Conservation (phyloP, 2,329 filamentous ascomycete genomes). For the Beauveria sp. region DNA sequence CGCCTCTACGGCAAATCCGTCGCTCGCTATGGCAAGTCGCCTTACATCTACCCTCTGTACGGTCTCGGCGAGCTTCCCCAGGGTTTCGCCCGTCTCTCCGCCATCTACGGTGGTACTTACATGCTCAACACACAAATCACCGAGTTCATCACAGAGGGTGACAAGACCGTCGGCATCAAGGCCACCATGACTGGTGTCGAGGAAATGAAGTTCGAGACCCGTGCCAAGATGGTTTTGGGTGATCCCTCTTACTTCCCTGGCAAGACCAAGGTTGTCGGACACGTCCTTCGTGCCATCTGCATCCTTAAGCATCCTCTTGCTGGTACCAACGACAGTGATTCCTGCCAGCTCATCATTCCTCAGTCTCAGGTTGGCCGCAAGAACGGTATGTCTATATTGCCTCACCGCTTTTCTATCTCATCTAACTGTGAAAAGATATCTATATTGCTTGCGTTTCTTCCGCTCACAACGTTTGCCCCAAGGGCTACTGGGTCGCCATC, state of each 20-base stretch:
- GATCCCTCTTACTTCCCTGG: slow-evolving; percentile 94
- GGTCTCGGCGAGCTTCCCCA: slow-evolving; percentile 95
- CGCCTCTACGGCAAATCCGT: slow-evolving; percentile 96
- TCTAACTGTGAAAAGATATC: slow-evolving; percentile 55
- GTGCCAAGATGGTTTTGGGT: slow-evolving; percentile 90
- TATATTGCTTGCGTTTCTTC: slow-evolving; percentile 95
- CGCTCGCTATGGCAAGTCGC: slow-evolving; percentile 94
- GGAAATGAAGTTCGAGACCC: slow-evolving; percentile 93
- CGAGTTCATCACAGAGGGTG: slow-evolving; percentile 76
- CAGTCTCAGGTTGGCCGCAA: slow-evolving; percentile 96
- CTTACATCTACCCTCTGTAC: slow-evolving; percentile 98
- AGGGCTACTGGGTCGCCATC: slow-evolving; percentile 98
- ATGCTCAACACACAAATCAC: slow-evolving; percentile 97
- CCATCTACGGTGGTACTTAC: slow-evolving; percentile 98
- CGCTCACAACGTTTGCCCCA: slow-evolving; percentile 96
- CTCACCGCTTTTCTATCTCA: not conserved
- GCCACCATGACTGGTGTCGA: slow-evolving; percentile 89
- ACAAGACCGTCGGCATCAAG: slow-evolving; percentile 91
- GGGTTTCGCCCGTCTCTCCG: slow-evolving; percentile 92
- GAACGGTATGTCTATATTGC: slow-evolving; percentile 58
- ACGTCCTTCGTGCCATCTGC: slow-evolving; percentile 94
- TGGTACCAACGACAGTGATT: slow-evolving; percentile 83
- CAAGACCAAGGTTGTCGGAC: slow-evolving; percentile 81
- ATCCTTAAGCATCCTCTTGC: slow-evolving; percentile 92
- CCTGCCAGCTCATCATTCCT: slow-evolving; percentile 90